phyloP scores from a whole-genome alignment of 352 stramenopile species.

The Saprolegnia parasitica region DNA sequence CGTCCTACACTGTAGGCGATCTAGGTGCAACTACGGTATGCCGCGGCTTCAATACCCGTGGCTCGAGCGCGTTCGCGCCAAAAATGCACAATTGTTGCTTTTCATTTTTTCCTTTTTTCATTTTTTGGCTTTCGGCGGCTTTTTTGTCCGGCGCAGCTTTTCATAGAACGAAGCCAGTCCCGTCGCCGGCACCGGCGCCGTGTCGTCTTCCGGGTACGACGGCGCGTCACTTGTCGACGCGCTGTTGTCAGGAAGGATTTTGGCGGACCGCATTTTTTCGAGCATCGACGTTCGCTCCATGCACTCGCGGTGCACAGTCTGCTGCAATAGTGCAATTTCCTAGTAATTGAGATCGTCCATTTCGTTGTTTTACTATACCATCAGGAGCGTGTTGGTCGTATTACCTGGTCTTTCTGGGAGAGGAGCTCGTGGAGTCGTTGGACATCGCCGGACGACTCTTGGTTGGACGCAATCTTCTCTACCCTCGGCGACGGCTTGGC shows the following conservation, averaged over 20 bases:
- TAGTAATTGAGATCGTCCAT: slow-evolving; percentile 25
- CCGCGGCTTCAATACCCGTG: no score
- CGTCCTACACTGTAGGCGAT: no score
- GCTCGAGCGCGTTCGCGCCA: no score
- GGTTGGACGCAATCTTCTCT: background rate
- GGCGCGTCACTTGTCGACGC: slow-evolving; percentile 17
- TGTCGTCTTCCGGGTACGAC: slow-evolving; percentile 30
- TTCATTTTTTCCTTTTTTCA: background rate
- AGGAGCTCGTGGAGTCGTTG: slow-evolving; percentile 8
- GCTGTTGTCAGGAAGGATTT: slow-evolving; percentile 53
- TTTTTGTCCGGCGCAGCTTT: slow-evolving; percentile 45
- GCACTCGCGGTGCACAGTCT: slow-evolving; percentile 79
- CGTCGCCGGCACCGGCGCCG: slow-evolving; percentile 33
- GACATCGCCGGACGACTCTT: slow-evolving; percentile 4
- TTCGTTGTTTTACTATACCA: background rate
- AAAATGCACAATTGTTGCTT: background rate
- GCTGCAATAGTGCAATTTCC: slow-evolving; percentile 70
- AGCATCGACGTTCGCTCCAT: slow-evolving; percentile 72
- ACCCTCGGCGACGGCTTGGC: background rate
- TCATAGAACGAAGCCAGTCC: slow-evolving; percentile 71
- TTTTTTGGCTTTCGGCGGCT: slow-evolving; percentile 5
- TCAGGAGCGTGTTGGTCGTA: background rate
- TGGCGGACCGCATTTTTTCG: slow-evolving; percentile 62
- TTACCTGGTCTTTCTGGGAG: slow-evolving; percentile 9
- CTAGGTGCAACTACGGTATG: no score